Evolutionary conservation across 2,329 filamentous ascomycete species (phyloP).

Genomic region (Diaporthe helianthi): DNA sequence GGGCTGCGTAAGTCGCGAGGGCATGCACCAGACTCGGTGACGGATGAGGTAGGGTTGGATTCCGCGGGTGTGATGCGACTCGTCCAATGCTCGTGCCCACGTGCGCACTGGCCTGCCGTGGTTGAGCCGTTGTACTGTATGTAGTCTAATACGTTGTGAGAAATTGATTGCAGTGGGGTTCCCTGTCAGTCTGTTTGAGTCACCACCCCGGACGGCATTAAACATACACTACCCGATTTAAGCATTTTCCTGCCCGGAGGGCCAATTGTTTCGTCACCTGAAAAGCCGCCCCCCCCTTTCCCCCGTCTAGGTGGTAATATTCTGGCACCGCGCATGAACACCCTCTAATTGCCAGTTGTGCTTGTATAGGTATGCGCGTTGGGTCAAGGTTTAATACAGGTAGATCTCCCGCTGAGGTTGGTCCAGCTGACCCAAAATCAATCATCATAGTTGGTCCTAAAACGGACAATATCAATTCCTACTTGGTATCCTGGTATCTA

Average conservation of each 20-base stretch:
- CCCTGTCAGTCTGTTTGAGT: neutral
- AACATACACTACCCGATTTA: neutral
- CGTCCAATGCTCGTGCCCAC: constrained; percentile 21
- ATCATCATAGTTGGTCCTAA: neutral
- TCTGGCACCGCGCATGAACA: constrained; percentile 1
- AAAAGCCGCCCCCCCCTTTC: neutral
- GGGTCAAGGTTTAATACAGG: neutral
- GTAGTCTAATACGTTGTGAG: too few species aligned
- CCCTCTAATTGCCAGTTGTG: neutral
- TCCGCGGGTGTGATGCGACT: constrained; percentile 5
- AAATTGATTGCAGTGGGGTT: constrained; percentile 14
- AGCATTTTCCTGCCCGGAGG: neutral
- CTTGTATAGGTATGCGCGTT: neutral
- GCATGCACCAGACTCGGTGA: neutral
- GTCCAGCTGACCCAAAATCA: neutral
- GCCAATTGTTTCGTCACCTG: neutral
- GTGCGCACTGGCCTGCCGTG: constrained; percentile 3
- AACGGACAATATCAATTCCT: constrained; percentile 8
- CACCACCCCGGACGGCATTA: neutral
- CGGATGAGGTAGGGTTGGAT: constrained; percentile 12
- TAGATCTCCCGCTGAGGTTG: neutral
- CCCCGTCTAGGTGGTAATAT: neutral
- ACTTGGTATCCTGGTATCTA: constrained; percentile 35
- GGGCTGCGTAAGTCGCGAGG: neutral
- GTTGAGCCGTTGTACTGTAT: neutral